Base-by-base conservation (phyloP, 164 flowering plant species). In the Magnolia officinalis region DNA sequence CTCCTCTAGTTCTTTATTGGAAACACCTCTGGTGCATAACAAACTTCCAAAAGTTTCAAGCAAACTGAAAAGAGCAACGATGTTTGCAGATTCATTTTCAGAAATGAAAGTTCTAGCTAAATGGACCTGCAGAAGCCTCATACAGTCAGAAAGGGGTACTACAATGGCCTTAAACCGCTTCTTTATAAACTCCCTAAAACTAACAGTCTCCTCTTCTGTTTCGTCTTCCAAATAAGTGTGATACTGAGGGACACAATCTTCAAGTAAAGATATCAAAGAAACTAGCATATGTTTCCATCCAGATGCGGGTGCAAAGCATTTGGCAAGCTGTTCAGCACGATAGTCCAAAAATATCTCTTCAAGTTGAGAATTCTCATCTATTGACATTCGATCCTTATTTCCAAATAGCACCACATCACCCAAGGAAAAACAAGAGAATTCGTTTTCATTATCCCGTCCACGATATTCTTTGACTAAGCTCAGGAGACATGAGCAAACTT, bases 201-300 rank as follows among this genome's bases (percentile, higher is more conserved):
- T 20, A 2, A 63, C 21, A 18, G 18, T 29, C 51, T 26, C 51
- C 13, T 52, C 45, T 74, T 83, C 85, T 76, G 88, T 85, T 65
- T 83, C 24, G 1, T 88, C 37, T 85, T 16, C 45, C 45, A 23
- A 23, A 23, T 23, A 82, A 24, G 82, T 77, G n/a, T 77, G 67
- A 75, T 88, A 84, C 31, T 80, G 80, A 63, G 82, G 78, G 69
- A 82, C 86, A 84, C 86, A 85, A 74, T 85, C 76, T 74, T 85
- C 84, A 71, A 91, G 86, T 73, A 90, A 82, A 74, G 82, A 76
- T 19, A 84, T 82, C 85, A 84, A 80, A 16, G 85, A 80, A 8
- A 70, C 65, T 14, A 87, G 76, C 65, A 83, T 78, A 65, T 72
- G 5, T 24, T 66, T 64, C 90, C 94, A 88, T 72, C 90, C 89